Conservation (phyloP, 768 basidiomycete genomes). For the Kwoniella sp. region DNA sequence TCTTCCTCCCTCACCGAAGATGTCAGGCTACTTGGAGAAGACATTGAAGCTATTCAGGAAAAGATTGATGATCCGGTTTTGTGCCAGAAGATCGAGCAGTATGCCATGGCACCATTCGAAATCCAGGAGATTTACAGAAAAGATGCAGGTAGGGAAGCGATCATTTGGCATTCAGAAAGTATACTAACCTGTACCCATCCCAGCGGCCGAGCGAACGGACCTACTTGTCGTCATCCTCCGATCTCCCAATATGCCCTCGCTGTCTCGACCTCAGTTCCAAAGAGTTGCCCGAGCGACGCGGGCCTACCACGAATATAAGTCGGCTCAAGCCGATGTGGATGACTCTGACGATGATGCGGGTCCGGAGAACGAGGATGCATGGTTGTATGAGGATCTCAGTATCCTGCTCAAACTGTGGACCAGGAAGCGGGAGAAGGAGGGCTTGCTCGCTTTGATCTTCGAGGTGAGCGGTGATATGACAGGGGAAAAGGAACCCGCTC, state of each 20-base stretch:
- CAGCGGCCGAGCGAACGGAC: slow-evolving; percentile 67
- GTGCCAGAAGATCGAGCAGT: slow-evolving; percentile 80
- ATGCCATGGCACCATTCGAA: slow-evolving; percentile 79
- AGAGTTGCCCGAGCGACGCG: slow-evolving; percentile 71
- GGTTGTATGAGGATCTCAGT: slow-evolving; percentile 88
- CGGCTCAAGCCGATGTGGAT: slow-evolving; percentile 58
- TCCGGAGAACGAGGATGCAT: slow-evolving; percentile 88
- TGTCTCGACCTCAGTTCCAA: slow-evolving; percentile 74
- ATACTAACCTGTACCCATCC: neutral
- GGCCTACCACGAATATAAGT: slow-evolving; percentile 72
- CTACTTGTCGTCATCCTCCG: slow-evolving; percentile 75
- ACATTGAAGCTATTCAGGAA: slow-evolving; percentile 78
- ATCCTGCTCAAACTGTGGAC: slow-evolving; percentile 74
- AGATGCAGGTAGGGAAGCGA: slow-evolving; percentile 66
- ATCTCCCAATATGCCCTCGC: slow-evolving; percentile 66
- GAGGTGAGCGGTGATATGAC: slow-evolving; percentile 59
- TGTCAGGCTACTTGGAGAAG: slow-evolving; percentile 73
- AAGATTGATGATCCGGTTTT: slow-evolving; percentile 84
- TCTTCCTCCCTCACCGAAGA: slow-evolving; percentile 87
- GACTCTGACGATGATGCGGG: slow-evolving; percentile 92
- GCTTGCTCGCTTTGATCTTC: slow-evolving; percentile 86
- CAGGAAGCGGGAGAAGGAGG: slow-evolving; percentile 78
- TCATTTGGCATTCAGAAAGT: neutral
- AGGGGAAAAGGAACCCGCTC: too few relatives aligned
- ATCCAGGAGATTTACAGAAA: slow-evolving; percentile 75